phyloP scores from a whole-genome alignment of 2,329 filamentous ascomycete genomes.

The Emergomyces pasteurianus region DNA sequence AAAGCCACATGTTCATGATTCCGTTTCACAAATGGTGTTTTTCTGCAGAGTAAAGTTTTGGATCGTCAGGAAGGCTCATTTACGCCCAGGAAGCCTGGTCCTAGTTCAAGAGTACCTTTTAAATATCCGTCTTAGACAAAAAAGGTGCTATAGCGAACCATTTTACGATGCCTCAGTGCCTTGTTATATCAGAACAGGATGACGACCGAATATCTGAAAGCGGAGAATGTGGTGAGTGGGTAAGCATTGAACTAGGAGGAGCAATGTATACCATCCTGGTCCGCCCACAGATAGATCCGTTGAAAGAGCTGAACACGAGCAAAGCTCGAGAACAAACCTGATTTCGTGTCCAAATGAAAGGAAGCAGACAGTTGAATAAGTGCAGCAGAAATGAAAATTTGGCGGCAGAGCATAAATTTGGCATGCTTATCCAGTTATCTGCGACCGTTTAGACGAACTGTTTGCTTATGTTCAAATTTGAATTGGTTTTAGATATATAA shows the following conservation, averaged over 20 bases:
- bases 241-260: constrained; percentile 45
- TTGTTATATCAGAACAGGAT: constrained; percentile 35
- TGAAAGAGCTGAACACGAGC: too few species aligned
- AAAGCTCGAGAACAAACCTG: too few species aligned
- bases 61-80: not conserved
- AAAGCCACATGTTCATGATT: not conserved
- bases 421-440: not conserved
- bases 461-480: not conserved
- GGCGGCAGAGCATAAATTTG: too few species aligned
- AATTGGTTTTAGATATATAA: not conserved
- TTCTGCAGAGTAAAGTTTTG: not conserved
- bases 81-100: not conserved
- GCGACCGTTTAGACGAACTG: not conserved
- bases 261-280: constrained; percentile 40
- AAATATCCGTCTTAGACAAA: not conserved
- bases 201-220: constrained; percentile 37
- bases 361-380: too few species aligned
- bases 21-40: not conserved
- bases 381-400: too few species aligned
- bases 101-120: not conserved
- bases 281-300: too few species aligned
- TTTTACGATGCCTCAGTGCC: constrained; percentile 13
- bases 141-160: not conserved
- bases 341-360: too few species aligned
- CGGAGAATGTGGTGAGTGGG: constrained; percentile 41